Base-by-base conservation (phyloP, 2,329 filamentous ascomycete species). In the Paecilomyces variotii region DNA sequence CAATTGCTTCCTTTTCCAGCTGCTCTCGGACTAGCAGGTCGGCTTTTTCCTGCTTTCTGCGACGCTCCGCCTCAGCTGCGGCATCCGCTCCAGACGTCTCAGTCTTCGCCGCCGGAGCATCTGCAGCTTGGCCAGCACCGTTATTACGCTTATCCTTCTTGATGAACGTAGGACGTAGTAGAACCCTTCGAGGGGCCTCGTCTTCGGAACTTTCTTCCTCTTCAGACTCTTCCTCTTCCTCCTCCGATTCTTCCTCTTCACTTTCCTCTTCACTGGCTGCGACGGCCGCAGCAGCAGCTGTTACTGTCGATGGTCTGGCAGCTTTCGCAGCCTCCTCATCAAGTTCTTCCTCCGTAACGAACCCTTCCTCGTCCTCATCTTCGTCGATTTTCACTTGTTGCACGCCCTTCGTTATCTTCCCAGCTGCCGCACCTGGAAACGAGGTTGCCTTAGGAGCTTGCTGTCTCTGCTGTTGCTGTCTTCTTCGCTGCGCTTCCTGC, bases 1-100 rank as follows among this genome's bases (percentile, higher is more conserved):
- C 90, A 3, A 87, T 87, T 0, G 89, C 83, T 67, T 93, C 88
- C 64, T 89, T 90, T 67, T 89, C 87, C 51, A 97, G 85, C 70
- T 97, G 91, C 65, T 92, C 90, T 70, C 96, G 91, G 12, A 99
- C 85, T 9, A 97, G 78, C 58, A 84, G 86, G 71, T 96, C 88
- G 11, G 88, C 84, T 59, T 87, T 85, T 45, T 88, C 87, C 70
- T 87, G 86, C 61, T 81, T 73, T 35, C 65, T 69, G 3, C 68
- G 69, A 10, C 62, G 64, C 56, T 74, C 73, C 4, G 67, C 61
- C 61, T 83, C 81, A 1, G 76, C 79, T 26, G 75, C 76, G 5
- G 65, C 61, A 32, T 75, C 69, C 1, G 69, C 69, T 4, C 61
- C 62, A 14, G 62, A 57, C 5, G 57, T 58, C 24, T 58, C 53